Conservation (phyloP, 345 rosid species). For the Camelina neglecta region DNA sequence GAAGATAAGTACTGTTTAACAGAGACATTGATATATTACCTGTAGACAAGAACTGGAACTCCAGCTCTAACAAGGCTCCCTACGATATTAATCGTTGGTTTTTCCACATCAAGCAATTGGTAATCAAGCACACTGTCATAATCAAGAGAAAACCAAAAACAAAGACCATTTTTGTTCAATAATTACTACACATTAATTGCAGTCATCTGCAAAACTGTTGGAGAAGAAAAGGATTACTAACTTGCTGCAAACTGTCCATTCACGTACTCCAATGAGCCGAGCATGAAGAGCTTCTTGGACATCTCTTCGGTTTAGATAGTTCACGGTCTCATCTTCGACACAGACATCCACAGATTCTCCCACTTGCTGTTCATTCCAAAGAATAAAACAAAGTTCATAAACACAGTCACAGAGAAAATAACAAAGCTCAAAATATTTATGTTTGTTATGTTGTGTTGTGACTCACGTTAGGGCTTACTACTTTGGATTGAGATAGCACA, state of each 20-base stretch:
- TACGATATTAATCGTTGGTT: constrained; percentile 72
- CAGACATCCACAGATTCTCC: constrained; percentile 88
- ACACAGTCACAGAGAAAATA: neutral
- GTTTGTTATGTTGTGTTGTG: constrained; percentile 7
- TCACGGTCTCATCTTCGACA: constrained; percentile 93
- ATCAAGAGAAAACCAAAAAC: constrained; percentile 10
- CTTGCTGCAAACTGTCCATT: constrained; percentile 95
- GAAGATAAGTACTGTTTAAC: neutral
- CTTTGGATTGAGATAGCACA: constrained; percentile 76
- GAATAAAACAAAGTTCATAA: constrained; percentile 9
- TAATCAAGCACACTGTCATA: constrained; percentile 75
- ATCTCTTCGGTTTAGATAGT: constrained; percentile 82
- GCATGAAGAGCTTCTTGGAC: constrained; percentile 95
- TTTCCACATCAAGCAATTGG: constrained; percentile 75
- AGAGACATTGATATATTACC: constrained; percentile 51
- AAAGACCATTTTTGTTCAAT: neutral
- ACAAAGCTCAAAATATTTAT: constrained; percentile 1
- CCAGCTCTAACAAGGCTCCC: constrained; percentile 71
- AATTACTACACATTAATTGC: constrained; percentile 8
- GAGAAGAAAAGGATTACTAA: constrained; percentile 45
- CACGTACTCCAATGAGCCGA: constrained; percentile 75
- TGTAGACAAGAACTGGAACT: constrained; percentile 83
- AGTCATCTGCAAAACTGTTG: constrained; percentile 13
- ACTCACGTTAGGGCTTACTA: constrained; percentile 70
- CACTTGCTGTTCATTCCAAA: constrained; percentile 58